A percentile compares a stretch with the other conserved stretches of the same genome.
Evolutionary conservation across 2,329 filamentous ascomycete species (phyloP).

Genomic region (Monosporascus sp.): DNA sequence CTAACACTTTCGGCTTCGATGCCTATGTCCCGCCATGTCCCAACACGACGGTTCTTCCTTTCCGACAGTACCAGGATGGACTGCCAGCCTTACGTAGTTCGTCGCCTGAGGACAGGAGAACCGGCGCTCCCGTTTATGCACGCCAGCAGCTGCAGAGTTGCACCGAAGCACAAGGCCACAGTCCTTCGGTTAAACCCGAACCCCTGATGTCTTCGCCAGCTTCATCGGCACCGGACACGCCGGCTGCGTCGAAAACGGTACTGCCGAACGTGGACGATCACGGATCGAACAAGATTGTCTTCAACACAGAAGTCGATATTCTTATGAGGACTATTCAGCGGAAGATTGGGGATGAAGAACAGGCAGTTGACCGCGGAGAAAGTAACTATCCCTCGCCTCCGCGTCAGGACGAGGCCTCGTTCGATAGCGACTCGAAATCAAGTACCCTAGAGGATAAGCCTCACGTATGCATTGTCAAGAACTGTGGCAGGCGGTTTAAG

Average conservation of each 20-base stretch:
- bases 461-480: conserved; percentile 67
- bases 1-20: conserved; percentile 38
- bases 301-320: conserved; percentile 78
- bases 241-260: conserved; percentile 32
- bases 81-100: conserved; percentile 16
- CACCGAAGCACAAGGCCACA: conserved; percentile 22
- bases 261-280: conserved; percentile 41
- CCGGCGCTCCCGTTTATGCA: not conserved
- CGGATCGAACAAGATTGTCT: conserved; percentile 50
- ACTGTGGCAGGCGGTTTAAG: conserved; percentile 76
- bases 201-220: conserved; percentile 11
- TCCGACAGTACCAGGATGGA: conserved; percentile 23
- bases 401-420: conserved; percentile 20
- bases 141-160: not conserved
- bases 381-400: conserved; percentile 26
- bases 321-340: conserved; percentile 84
- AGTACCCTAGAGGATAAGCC: conserved; percentile 46
- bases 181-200: conserved; percentile 31
- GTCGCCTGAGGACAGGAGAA: not conserved
- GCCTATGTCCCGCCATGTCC: conserved; percentile 31
- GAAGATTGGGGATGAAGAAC: conserved; percentile 16
- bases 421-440: conserved; percentile 5
- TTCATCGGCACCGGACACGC: conserved; percentile 4
- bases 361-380: conserved; percentile 16
- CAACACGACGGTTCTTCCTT: conserved; percentile 16